A percentile compares a stretch with the other conserved stretches of the same genome.
These are phyloP conservation scores for Fraxinus xanthoxyloides DNA, from an alignment of 305 asterid genomes.

Conservation along the genomic window DNA sequence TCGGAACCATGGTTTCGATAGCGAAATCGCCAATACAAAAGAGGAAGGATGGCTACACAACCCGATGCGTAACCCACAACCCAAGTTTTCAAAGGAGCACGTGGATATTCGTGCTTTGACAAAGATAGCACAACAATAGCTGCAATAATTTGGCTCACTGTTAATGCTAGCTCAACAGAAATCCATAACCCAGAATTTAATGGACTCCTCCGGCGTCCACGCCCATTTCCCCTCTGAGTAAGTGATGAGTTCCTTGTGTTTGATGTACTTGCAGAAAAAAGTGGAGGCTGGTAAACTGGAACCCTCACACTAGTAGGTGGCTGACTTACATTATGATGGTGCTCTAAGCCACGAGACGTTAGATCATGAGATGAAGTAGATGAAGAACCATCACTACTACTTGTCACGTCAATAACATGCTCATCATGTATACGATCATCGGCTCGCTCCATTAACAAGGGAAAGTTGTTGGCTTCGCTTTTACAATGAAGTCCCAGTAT, in stretches of 20 bases:
- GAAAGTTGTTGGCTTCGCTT: constrained; percentile 42
- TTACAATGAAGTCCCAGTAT: constrained; percentile 57
- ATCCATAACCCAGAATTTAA: constrained; percentile 83
- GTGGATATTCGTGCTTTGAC: constrained; percentile 77
- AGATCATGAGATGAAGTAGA: constrained; percentile 55
- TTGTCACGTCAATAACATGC: constrained; percentile 68
- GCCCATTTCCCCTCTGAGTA: constrained; percentile 63
- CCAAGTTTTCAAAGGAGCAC: constrained; percentile 75
- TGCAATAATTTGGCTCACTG: constrained; percentile 78
- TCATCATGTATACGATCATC: constrained; percentile 35
- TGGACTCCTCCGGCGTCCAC: constrained; percentile 71
- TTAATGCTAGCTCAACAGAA: constrained; percentile 74
- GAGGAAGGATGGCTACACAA: constrained; percentile 78
- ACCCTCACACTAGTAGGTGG: constrained; percentile 61
- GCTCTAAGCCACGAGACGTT: constrained; percentile 45
- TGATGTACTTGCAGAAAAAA: constrained; percentile 49
- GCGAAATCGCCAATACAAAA: constrained; percentile 79
- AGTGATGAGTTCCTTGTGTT: constrained; percentile 62
- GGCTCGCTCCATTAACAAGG: constrained; percentile 67
- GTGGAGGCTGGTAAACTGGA: constrained; percentile 52
- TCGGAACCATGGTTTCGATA: constrained; percentile 71
- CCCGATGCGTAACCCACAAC: constrained; percentile 87
- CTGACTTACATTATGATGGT: constrained; percentile 47
- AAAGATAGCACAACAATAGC: constrained; percentile 70
- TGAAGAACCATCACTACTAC: constrained; percentile 56